These are phyloP conservation scores for Entrophospora sp. DNA, from an alignment of 192 early-diverging fungal species.

Conservation along the genomic window DNA sequence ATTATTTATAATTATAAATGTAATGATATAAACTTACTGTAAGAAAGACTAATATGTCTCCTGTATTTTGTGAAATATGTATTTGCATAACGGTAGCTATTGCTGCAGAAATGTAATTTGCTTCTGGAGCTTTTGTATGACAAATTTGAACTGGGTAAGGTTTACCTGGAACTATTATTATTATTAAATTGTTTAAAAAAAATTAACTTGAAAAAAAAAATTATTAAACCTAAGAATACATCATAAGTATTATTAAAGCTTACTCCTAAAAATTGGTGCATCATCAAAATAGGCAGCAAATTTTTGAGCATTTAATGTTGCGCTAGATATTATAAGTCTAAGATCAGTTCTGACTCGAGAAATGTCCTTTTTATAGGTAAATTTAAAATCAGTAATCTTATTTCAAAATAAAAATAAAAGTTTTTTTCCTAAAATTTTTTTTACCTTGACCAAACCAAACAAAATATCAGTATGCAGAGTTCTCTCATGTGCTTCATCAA, in stretches of 20 bases:
- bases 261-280: conserved; percentile 78
- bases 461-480: conserved; percentile 94
- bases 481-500: conserved; percentile 98
- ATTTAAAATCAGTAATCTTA: no score
- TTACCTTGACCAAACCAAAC: conserved; percentile 85
- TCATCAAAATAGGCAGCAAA: conserved; percentile 95
- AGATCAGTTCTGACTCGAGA: conserved; percentile 87
- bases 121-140: conserved; percentile 94
- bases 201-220: background rate
- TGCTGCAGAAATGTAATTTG: conserved; percentile 90
- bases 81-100: conserved; percentile 90
- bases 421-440: background rate
- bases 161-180: conserved; percentile 77
- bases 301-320: conserved; percentile 96
- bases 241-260: background rate
- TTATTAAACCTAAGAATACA: background rate
- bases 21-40: conserved; percentile 43
- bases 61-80: conserved; percentile 74
- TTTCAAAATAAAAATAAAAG: no score
- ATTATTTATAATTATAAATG: background rate
- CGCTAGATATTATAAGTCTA: conserved; percentile 91
- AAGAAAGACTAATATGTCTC: conserved; percentile 93
- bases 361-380: no score
- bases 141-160: conserved; percentile 90
- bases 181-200: no score